Evolutionary conservation across 257 asterid genomes (phyloP), one percentile per base, ranked within the genome.

Genomic region (Fraxinus quadrangulata): DNA sequence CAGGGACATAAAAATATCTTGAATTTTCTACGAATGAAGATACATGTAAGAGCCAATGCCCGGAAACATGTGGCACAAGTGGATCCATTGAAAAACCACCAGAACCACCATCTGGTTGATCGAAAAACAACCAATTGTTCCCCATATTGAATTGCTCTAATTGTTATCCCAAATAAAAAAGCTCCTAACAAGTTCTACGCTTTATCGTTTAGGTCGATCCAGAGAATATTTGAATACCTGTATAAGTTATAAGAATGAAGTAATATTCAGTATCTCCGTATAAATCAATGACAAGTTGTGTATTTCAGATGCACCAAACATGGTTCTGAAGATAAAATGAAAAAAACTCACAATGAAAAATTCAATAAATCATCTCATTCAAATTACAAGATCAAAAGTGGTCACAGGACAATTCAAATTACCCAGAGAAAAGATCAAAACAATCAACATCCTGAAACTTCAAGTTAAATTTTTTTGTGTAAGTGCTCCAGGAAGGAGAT

Each of bases 11-110:
- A 14, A 89, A 77, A 79, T 85, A 78, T 81, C 89, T 89, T 4
- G 98, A 87, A 84, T 82, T 80, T 75, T 89, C 91, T 59, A 89
- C 71, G 54, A 95, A 79, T 4, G 90, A 85, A 33, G 86, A 71
- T 72, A 95, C 65, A 70, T 85, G 87, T 61, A 89, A 81, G 74
- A 92, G 81, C 84, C 83, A 87, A 70, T 90, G 84, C 67, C 90
- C 88, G 14, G 73, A 78, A 77, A 77, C 77, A 56, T 82, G 88
- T 2, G 96, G 91, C 47, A 90, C 75, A 74, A 94, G 85, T 70
- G 96, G 94, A 82, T 90, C 97, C 77, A 84, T 81, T 0, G 91
- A 87, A 77, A 86, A 91, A 72, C 82, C 83, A 51, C 87, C 77
- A 13, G 95, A 81, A 66, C 88, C 86, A 74, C 90, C 87, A 73